Conservation (phyloP, 495 filamentous ascomycete genomes). For the Echria macrotheca region DNA sequence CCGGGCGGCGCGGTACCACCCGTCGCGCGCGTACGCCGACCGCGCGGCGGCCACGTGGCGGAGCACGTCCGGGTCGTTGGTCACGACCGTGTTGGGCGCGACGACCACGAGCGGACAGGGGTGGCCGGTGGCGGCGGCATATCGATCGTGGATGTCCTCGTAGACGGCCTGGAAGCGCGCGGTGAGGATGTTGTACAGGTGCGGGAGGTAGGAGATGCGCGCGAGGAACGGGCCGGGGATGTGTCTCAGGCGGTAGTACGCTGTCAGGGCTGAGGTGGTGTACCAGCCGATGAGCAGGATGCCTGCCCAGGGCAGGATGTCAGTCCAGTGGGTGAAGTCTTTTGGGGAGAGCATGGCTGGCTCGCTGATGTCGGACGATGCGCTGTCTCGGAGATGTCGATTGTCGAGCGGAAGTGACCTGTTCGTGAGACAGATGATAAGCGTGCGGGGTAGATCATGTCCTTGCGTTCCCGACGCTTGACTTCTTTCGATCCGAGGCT, state of each 20-base stretch:
- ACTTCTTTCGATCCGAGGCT: too few species aligned
- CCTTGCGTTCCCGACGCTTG: too few species aligned
- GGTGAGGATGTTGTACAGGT: constrained; percentile 1
- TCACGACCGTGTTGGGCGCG: constrained; percentile 31
- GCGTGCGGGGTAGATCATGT: too few species aligned
- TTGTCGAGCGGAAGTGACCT: too few species aligned
- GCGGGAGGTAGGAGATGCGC: constrained; percentile 13
- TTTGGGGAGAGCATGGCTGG: too few species aligned
- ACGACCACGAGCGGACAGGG: constrained; percentile 31
- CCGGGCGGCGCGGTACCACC: constrained; percentile 26
- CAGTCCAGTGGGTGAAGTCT: too few species aligned
- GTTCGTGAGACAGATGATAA: too few species aligned
- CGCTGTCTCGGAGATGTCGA: too few species aligned
- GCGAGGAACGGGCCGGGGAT: constrained; percentile 7
- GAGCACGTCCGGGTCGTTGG: constrained; percentile 35
- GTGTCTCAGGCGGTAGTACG: constrained; percentile 18
- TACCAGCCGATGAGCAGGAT: constrained; percentile 9
- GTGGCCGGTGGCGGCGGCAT: not conserved
- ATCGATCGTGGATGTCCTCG: constrained; percentile 8
- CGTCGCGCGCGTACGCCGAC: constrained; percentile 21
- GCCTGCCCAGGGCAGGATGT: not conserved
- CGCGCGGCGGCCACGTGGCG: constrained; percentile 24
- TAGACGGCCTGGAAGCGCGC: constrained; percentile 3
- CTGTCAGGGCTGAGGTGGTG: constrained; percentile 1
- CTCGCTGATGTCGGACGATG: too few species aligned